A percentile compares a stretch with the other conserved stretches of the same genome.
Evolutionary conservation across 1,139 yeast species (phyloP).

Genomic region (Protomyces inouyei): DNA sequence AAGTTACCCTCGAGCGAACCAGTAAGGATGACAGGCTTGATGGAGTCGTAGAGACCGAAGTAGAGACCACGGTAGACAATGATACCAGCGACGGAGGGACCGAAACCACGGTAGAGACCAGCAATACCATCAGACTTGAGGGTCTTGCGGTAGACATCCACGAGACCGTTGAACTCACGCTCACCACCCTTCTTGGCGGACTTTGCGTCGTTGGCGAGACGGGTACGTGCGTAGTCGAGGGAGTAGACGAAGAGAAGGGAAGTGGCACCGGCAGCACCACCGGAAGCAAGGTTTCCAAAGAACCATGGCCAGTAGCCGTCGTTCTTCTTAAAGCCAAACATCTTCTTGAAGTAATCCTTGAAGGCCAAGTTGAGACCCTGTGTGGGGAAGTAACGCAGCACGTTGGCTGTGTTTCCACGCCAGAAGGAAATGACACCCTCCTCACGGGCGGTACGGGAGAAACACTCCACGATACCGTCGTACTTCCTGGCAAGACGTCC

Average conservation of each 20-base stretch:
- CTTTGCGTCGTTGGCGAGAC: conserved; percentile 80
- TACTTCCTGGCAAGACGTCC: conserved; percentile 65
- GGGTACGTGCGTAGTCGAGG: conserved; percentile 76
- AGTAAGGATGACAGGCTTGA: conserved; percentile 67
- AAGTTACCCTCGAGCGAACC: conserved; percentile 68
- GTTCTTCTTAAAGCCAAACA: conserved; percentile 69
- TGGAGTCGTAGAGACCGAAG: conserved; percentile 76
- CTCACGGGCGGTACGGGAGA: conserved; percentile 65
- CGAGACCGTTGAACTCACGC: conserved; percentile 71
- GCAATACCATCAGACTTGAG: conserved; percentile 70
- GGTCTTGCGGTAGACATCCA: conserved; percentile 74
- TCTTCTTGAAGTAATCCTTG: conserved; percentile 74
- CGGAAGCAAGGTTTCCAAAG: conserved; percentile 75
- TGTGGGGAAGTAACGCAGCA: conserved; percentile 78
- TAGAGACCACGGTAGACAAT: conserved; percentile 78
- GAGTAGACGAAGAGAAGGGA: conserved; percentile 72
- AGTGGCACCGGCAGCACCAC: conserved; percentile 80
- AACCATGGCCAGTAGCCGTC: conserved; percentile 66
- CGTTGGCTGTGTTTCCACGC: conserved; percentile 85
- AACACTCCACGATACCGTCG: conserved; percentile 66
- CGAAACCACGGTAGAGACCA: conserved; percentile 80
- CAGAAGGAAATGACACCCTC: conserved; percentile 70
- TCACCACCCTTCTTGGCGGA: conserved; percentile 64
- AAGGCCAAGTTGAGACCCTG: conserved; percentile 80
- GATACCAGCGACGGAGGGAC: conserved; percentile 75